phyloP scores from a whole-genome alignment of 225 moss, liverwort and hornwort species.

The Rhytidiadelphus loreus region DNA sequence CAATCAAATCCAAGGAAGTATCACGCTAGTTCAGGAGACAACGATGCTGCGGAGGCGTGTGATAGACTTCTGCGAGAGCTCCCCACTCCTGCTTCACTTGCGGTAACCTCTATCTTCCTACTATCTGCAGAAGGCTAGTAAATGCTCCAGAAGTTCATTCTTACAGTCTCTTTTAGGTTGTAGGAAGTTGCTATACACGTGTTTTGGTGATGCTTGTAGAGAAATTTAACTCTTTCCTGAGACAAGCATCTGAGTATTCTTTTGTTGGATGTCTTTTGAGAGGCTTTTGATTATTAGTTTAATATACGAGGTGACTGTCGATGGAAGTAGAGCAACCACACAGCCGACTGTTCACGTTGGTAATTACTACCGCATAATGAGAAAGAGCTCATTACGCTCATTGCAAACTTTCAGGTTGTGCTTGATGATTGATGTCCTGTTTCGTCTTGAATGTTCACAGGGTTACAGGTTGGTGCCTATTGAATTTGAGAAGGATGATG shows the following conservation, averaged over 20 bases:
- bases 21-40: slow-evolving; percentile 41
- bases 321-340: not conserved
- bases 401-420: not conserved
- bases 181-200: not conserved
- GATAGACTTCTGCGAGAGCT: slow-evolving; percentile 81
- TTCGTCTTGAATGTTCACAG: slow-evolving; percentile 18
- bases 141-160: not conserved
- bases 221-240: not conserved
- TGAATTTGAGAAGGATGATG: slow-evolving; percentile 93
- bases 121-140: not conserved
- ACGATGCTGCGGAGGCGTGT: slow-evolving; percentile 62
- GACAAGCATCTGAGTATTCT: not conserved
- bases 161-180: not conserved
- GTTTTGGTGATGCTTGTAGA: not conserved
- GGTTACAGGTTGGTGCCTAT: slow-evolving; percentile 91
- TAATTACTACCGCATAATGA: not conserved
- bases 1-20: slow-evolving; percentile 43
- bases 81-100: slow-evolving; percentile 89
- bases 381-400: not conserved
- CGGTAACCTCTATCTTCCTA: slow-evolving; percentile 25
- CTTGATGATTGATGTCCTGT: not conserved
- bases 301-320: not conserved
- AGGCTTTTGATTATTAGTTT: not conserved
- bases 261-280: not conserved
- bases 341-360: not conserved